phyloP scores from a whole-genome alignment of 2,329 filamentous ascomycete genomes.

The Penicillium decumbens region DNA sequence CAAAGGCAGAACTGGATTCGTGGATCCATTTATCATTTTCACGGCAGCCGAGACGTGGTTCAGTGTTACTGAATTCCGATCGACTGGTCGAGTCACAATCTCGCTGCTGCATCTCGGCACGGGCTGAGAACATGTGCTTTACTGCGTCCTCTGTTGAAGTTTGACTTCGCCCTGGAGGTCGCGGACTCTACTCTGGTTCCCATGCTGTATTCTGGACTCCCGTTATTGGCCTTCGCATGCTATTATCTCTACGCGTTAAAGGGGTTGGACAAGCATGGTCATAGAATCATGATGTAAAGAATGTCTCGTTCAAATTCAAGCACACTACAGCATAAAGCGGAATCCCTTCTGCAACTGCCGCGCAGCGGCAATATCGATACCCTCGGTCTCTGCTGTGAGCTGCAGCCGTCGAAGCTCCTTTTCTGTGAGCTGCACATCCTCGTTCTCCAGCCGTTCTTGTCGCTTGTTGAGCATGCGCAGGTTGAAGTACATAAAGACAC shows the following conservation, averaged over 20 bases:
- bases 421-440: slow-evolving; percentile 44
- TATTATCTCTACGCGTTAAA: background rate
- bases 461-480: slow-evolving; percentile 47
- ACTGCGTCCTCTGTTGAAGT: background rate
- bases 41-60: background rate
- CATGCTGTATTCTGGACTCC: background rate
- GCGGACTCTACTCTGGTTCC: background rate
- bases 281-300: background rate
- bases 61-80: background rate
- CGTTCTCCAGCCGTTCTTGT: slow-evolving; percentile 49
- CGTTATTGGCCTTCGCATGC: background rate
- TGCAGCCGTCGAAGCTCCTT: slow-evolving; percentile 47
- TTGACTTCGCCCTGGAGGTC: background rate
- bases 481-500: slow-evolving; percentile 37
- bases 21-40: background rate
- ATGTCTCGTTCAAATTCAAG: background rate
- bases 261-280: background rate
- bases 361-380: slow-evolving; percentile 48
- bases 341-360: slow-evolving; percentile 53
- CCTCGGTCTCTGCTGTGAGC: slow-evolving; percentile 51
- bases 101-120: background rate
- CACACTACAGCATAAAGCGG: slow-evolving; percentile 45
- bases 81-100: background rate
- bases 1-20: no score
- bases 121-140: background rate